Base-by-base conservation (phyloP, 139 green algal species). In the Pedinophyceae sp. region DNA sequence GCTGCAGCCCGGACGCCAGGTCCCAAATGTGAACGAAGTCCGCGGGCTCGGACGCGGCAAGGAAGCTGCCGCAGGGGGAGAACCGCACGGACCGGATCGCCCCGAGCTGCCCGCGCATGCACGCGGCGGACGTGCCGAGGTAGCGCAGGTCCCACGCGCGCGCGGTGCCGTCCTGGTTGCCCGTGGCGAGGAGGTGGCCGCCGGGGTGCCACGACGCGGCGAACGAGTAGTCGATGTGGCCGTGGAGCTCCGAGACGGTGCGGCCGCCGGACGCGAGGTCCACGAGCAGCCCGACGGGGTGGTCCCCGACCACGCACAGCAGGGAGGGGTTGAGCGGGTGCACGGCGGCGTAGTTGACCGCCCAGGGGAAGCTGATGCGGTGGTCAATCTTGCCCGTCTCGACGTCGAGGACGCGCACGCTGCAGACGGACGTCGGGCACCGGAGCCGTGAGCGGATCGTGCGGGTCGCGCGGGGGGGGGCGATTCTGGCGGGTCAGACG, bases 21-120 rank as follows among this genome's bases (percentile, higher is more conserved):
- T 94, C 85, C 50, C 84, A 92, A 7, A 96, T 29, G 39, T 88
- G 86, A 27, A 96, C 81, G 59, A 93, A 96, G 71, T 97, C 88
- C 1, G 82, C 84, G 0, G 88, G 81, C 67, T 97, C 88, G 2
- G 78, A 72, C 24, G 79, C 75, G 1, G 82, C 84, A 50, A 97
- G 69, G 59, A 80, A 82, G 2, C 57, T 22, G 24, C 88, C 86
- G 49, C 88, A 70, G 16, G 65, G 50, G 17, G 65, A 78, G 62
- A 81, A 95, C 7, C 85, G 60, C 45, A 89, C 56, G 1, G 73
- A 81, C 1, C 80, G 64, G 0, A 68, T 27, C 6, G 62, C 61
- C 39, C 15, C 13, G n/a, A 17, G 2, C 2, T 38, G n/a, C 19
- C 68, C 75, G 3, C 43, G 58, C 18, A 95, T 68, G 20, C 75